These are phyloP conservation scores for Pelargonium australe DNA, from an alignment of 441 rosid genomes.

Conservation along the genomic window DNA sequence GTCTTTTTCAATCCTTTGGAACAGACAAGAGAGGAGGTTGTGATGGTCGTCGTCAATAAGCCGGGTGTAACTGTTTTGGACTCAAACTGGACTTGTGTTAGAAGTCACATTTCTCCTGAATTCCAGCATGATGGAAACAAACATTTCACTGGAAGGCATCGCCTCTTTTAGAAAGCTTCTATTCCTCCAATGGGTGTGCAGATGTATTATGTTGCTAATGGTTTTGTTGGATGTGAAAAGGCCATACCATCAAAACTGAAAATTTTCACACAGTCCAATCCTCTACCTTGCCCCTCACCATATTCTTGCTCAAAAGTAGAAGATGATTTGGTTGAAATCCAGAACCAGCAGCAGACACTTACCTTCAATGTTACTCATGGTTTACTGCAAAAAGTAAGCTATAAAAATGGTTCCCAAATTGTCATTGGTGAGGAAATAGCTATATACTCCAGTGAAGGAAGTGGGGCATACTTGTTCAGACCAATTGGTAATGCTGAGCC, in stretches of 20 bases:
- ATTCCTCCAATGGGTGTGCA: constrained; percentile 86
- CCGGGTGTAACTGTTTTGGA: constrained; percentile 56
- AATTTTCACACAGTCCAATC: constrained; percentile 38
- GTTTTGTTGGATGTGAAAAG: constrained; percentile 71
- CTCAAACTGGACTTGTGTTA: constrained; percentile 84
- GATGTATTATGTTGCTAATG: constrained; percentile 73
- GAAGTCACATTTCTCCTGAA: constrained; percentile 92
- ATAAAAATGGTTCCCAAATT: constrained; percentile 41
- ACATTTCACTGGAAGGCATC: constrained; percentile 73
- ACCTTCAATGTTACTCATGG: constrained; percentile 58
- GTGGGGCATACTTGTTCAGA: constrained; percentile 90
- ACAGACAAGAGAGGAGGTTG: constrained; percentile 79
- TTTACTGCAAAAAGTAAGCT: constrained; percentile 51
- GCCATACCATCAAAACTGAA: constrained; percentile 63
- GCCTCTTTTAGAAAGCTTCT: constrained; percentile 87
- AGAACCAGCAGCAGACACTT: constrained; percentile 63
- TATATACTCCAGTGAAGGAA: constrained; percentile 64
- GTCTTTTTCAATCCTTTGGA: constrained; percentile 78
- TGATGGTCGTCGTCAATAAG: constrained; percentile 58
- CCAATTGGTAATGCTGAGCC: constrained; percentile 72
- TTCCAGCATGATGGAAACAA: constrained; percentile 64
- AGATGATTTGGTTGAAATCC: constrained; percentile 50
- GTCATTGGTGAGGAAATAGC: constrained; percentile 67
- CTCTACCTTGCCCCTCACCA: constrained; percentile 64
- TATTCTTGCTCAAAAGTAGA: constrained; percentile 66